Percentiles rank a stretch among this genome's conserved stretches.
Evolutionary conservation across 176 grass and related monocot genomes (phyloP).

Genomic region (Tuctoria greenei): DNA sequence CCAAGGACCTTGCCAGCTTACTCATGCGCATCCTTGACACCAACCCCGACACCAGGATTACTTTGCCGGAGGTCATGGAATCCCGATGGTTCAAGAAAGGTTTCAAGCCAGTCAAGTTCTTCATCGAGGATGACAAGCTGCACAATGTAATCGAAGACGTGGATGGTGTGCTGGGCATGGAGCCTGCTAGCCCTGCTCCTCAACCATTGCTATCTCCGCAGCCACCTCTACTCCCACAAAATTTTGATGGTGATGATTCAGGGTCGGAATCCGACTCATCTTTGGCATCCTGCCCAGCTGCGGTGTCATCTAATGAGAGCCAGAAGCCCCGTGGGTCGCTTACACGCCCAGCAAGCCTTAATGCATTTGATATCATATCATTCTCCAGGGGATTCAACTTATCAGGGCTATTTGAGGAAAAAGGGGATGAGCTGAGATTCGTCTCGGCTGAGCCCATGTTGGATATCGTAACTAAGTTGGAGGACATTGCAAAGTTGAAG

Average conservation of each 20-base stretch:
- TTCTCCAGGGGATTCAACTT: constrained; percentile 90
- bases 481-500: constrained; percentile 89
- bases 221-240: too few species aligned
- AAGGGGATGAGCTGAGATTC: constrained; percentile 73
- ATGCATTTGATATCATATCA: constrained; percentile 97
- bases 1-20: constrained; percentile 59
- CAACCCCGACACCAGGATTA: constrained; percentile 68
- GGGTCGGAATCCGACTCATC: constrained; percentile 89
- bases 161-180: constrained; percentile 19
- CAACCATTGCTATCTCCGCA: too few species aligned
- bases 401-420: constrained; percentile 89
- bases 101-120: constrained; percentile 81
- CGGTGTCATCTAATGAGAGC: constrained; percentile 51
- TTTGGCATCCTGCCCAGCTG: constrained; percentile 68
- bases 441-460: constrained; percentile 61
- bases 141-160: constrained; percentile 53
- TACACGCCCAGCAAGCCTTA: constrained; percentile 82
- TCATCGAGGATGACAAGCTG: constrained; percentile 78
- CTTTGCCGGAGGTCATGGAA: constrained; percentile 82
- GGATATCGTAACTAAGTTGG: constrained; percentile 68
- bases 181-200: constrained; percentile 1
- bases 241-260: constrained; percentile 56
- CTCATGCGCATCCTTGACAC: constrained; percentile 67
- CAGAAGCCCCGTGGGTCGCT: constrained; percentile 38
- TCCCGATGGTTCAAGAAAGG: constrained; percentile 92